A percentile compares a stretch with the other conserved stretches of the same genome.
phyloP scores from a whole-genome alignment of 176 grass and related monocot genomes.

The Carex kokanica region DNA sequence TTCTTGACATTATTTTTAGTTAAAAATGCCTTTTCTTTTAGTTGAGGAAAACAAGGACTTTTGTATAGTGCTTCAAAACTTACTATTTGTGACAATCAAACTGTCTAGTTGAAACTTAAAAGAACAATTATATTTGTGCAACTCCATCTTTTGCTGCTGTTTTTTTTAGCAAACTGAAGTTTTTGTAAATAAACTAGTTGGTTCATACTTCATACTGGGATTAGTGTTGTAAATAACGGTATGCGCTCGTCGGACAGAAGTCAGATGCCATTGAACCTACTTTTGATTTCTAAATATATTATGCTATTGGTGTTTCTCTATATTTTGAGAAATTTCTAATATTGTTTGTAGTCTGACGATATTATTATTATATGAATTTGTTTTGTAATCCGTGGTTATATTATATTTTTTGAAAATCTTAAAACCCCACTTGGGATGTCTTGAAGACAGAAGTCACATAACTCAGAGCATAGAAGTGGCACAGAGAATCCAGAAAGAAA shows the following conservation, averaged over 20 bases:
- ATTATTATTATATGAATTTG: background rate
- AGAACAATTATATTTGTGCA: conserved; percentile 1
- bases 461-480: background rate
- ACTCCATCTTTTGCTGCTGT: background rate
- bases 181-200: background rate
- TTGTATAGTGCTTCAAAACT: background rate
- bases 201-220: background rate
- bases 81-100: background rate
- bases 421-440: background rate
- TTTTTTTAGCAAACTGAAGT: background rate
- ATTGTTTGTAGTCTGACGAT: background rate
- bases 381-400: no score
- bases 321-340: background rate
- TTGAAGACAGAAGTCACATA: background rate
- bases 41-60: background rate
- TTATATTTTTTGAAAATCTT: no score
- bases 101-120: background rate
- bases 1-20: background rate
- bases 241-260: no score
- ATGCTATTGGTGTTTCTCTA: background rate
- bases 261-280: no score
- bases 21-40: background rate
- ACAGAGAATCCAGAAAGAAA: background rate
- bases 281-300: background rate
- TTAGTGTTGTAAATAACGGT: no score